These are phyloP conservation scores for Sarcodon aspratus DNA, from an alignment of 768 basidiomycete species.

Conservation along the genomic window DNA sequence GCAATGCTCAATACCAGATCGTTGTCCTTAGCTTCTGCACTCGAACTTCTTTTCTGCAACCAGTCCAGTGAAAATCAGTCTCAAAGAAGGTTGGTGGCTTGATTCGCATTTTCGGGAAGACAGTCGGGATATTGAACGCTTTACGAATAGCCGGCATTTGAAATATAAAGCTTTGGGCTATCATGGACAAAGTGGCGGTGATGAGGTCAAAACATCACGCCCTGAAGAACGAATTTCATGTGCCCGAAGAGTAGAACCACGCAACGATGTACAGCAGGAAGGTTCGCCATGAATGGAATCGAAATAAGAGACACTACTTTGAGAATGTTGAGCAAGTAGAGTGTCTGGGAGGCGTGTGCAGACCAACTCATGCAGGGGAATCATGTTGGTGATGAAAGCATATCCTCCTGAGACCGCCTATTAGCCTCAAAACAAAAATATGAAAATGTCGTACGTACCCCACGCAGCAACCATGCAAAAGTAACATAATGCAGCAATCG, in stretches of 20 bases:
- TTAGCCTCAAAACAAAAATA: not conserved
- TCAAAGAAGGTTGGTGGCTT: not conserved
- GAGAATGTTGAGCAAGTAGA: constrained; percentile 60
- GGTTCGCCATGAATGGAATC: constrained; percentile 38
- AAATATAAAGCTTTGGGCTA: constrained; percentile 36
- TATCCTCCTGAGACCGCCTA: constrained; percentile 60
- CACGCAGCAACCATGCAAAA: constrained; percentile 99
- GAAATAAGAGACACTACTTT: constrained; percentile 40
- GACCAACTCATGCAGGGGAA: constrained; percentile 90
- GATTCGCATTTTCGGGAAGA: constrained; percentile 2
- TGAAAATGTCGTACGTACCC: constrained; percentile 42
- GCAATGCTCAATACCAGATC: not conserved
- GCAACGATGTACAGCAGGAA: constrained; percentile 50
- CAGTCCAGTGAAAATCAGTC: not conserved
- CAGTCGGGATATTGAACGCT: constrained; percentile 21
- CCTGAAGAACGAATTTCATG: constrained; percentile 22
- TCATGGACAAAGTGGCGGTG: constrained; percentile 33
- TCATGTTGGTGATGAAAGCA: constrained; percentile 99
- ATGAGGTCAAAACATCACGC: constrained; percentile 47
- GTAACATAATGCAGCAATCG: constrained; percentile 89
- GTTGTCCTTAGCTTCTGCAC: not conserved
- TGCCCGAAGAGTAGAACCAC: not conserved
- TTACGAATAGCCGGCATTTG: constrained; percentile 29
- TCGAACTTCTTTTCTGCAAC: not conserved
- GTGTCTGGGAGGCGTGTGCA: constrained; percentile 36